Percentiles rank a stretch among this genome's conserved stretches.
Conservation (phyloP, 805 yeast genomes). For the Hanseniaspora jakobsenii region DNA sequence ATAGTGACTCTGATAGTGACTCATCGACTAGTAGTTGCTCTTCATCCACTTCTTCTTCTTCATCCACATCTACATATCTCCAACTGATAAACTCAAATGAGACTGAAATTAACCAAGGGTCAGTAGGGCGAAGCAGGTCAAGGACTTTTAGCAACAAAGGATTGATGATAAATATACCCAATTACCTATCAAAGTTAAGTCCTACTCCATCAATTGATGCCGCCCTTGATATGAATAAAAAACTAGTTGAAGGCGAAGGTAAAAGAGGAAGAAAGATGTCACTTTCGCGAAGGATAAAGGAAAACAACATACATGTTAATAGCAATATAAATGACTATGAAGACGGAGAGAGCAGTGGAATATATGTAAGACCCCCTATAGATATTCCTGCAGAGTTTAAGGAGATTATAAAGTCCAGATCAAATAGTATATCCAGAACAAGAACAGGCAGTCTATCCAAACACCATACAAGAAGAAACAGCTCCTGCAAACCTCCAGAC, state of each 20-base stretch:
- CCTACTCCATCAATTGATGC: slow-evolving; percentile 4
- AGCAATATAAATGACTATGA: slow-evolving; percentile 4
- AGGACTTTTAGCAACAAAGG: slow-evolving; percentile 10
- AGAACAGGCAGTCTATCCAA: slow-evolving; percentile 11
- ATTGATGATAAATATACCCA: slow-evolving; percentile 11
- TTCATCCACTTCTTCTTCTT: slow-evolving; percentile 1
- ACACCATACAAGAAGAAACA: too few relatives aligned
- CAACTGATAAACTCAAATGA: not conserved
- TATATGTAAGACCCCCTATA: not conserved
- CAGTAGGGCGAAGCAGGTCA: too few relatives aligned
- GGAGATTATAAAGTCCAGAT: slow-evolving; percentile 8
- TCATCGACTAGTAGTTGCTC: too few relatives aligned
- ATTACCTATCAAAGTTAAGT: slow-evolving; percentile 8
- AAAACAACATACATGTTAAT: slow-evolving; percentile 7
- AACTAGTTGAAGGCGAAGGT: not conserved
- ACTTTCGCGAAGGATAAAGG: slow-evolving; percentile 3
- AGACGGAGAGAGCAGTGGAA: not conserved
- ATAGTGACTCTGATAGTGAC: not conserved
- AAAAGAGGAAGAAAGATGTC: slow-evolving; percentile 4
- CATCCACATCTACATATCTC: not conserved
- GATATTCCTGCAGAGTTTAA: slow-evolving; percentile 13
- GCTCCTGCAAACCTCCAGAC: too few relatives aligned
- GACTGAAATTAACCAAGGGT: too few relatives aligned
- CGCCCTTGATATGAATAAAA: not conserved
- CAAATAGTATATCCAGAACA: slow-evolving; percentile 11